Conservation (phyloP, 78 protist genomes). For the Carpediemonas membranifera region DNA sequence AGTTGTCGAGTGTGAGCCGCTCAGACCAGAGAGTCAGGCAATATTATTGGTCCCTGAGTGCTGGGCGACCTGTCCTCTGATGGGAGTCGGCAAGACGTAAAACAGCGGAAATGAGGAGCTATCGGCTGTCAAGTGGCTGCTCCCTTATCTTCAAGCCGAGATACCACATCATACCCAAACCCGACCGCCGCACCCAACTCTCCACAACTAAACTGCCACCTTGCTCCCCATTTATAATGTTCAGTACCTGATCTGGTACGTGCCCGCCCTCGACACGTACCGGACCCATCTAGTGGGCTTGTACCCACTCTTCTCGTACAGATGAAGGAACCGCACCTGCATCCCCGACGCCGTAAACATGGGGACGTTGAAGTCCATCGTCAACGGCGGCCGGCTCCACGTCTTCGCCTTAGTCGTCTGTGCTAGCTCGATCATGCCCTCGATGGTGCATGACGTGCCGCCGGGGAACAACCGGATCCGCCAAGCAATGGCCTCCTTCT, state of each 20-base stretch:
- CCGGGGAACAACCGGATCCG: slow-evolving; percentile 9
- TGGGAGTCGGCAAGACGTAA: too few species aligned
- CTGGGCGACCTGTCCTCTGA: too few species aligned
- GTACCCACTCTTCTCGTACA: slow-evolving; percentile 51
- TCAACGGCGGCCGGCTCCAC: slow-evolving; percentile 85
- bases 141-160: too few species aligned
- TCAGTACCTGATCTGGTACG: slow-evolving; percentile 57
- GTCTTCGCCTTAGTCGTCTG: slow-evolving; percentile 4
- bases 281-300: slow-evolving; percentile 88
- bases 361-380: slow-evolving; percentile 75
- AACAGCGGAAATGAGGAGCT: too few species aligned
- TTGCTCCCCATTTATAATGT: too few species aligned
- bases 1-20: too few species aligned
- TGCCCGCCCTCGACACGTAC: slow-evolving; percentile 83
- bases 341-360: slow-evolving; percentile 89
- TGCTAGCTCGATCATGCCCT: background rate
- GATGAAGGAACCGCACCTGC: slow-evolving; percentile 80
- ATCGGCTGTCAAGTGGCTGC: too few species aligned
- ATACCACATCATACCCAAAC: too few species aligned
- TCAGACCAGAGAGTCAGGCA: too few species aligned
- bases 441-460: background rate
- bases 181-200: too few species aligned
- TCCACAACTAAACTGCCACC: too few species aligned
- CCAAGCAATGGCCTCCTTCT: slow-evolving; percentile 71
- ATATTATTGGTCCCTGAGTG: too few species aligned